Conservation (phyloP, 1,284 basidiomycete species). For the Tilletia caries region DNA sequence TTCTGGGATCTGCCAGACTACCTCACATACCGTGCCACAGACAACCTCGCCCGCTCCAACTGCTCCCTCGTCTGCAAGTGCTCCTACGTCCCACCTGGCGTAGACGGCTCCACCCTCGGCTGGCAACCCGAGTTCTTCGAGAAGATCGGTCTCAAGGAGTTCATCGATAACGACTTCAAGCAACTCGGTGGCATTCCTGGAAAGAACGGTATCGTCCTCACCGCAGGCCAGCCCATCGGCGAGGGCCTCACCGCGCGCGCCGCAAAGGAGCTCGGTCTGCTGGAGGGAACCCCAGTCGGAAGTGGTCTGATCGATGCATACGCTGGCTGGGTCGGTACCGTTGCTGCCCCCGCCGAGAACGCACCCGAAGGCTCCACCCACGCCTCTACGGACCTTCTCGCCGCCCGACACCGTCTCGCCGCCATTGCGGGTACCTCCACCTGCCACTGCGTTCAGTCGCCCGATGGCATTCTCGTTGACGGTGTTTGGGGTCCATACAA, state of each 20-base stretch:
- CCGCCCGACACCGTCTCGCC: conserved; percentile 68
- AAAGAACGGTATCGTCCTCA: conserved; percentile 65
- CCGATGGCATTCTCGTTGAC: conserved; percentile 76
- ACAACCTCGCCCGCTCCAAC: conserved; percentile 72
- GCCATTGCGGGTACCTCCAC: conserved; percentile 94
- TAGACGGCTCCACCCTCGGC: conserved; percentile 43
- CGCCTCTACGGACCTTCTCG: conserved; percentile 44
- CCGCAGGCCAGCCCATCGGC: conserved; percentile 89
- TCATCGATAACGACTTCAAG: conserved; percentile 64
- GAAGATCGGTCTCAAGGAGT: conserved; percentile 50
- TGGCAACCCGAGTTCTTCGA: conserved; percentile 51
- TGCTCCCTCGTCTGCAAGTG: conserved; percentile 97
- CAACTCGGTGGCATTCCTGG: conserved; percentile 73
- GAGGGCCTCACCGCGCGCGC: conserved; percentile 73
- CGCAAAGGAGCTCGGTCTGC: conserved; percentile 78
- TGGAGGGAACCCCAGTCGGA: conserved; percentile 86
- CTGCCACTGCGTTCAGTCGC: conserved; percentile 75
- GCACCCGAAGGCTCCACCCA: conserved; percentile 54
- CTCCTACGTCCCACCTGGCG: conserved; percentile 76
- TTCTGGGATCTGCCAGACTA: conserved; percentile 98
- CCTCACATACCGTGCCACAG: conserved; percentile 87
- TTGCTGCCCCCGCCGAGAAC: conserved; percentile 71
- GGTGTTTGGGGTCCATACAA: conserved; percentile 98
- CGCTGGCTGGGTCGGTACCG: conserved; percentile 97
- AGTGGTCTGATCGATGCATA: conserved; percentile 96